A percentile compares a stretch with the other conserved stretches of the same genome.
Conservation (phyloP, 2,329 filamentous ascomycete genomes). For the Claviceps africana region DNA sequence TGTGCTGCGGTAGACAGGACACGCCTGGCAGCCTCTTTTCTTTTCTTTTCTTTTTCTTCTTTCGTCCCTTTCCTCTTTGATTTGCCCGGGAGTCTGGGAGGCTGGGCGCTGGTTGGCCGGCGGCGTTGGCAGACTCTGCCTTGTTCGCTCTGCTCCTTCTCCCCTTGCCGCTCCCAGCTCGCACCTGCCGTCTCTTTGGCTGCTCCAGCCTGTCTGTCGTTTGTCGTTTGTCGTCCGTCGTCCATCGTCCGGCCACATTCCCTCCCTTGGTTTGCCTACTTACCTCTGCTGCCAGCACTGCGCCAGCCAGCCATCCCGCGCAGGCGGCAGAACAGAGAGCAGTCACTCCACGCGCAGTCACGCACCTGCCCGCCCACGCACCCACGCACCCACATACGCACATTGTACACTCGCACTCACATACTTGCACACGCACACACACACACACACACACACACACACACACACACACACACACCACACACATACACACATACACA, state of each 20-base stretch:
- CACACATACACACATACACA: no score
- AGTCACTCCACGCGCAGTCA: no score
- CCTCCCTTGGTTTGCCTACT: no score
- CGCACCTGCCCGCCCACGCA: no score
- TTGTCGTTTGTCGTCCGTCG: no score
- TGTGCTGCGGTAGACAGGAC: not conserved
- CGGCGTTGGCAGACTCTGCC: constrained; percentile 1
- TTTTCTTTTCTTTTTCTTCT: not conserved
- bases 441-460: not conserved
- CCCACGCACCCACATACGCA: no score
- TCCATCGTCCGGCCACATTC: no score
- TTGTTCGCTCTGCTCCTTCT: not conserved
- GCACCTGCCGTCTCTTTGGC: not conserved
- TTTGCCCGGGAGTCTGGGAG: not conserved
- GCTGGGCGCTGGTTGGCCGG: not conserved
- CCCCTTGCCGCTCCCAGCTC: not conserved
- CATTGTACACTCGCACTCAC: no score
- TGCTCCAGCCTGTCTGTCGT: not conserved
- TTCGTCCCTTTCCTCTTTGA: not conserved
- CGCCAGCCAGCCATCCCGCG: no score
- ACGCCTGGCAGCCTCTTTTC: not conserved
- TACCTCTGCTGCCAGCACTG: no score
- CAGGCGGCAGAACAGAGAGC: no score
- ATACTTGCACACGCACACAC: not conserved
- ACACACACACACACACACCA: no score